These are phyloP conservation scores for Xylaria acuta DNA, from an alignment of 495 filamentous ascomycete species.

Conservation along the genomic window DNA sequence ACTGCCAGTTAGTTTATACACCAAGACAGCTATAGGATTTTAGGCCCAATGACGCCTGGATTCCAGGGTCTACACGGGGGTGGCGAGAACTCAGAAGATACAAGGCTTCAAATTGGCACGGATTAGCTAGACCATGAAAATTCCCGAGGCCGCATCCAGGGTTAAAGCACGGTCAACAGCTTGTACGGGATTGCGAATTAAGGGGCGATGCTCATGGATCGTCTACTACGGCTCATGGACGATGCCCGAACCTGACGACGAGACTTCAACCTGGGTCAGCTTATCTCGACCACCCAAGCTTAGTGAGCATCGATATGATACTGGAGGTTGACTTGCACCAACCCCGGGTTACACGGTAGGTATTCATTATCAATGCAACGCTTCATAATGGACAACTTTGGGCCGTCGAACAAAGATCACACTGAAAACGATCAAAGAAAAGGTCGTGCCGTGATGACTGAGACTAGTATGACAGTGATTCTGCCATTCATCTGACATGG, in stretches of 20 bases:
- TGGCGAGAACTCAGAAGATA: slow-evolving; percentile 53
- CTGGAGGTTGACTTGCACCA: not conserved
- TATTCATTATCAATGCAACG: not conserved
- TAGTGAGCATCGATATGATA: slow-evolving; percentile 2
- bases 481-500: not conserved
- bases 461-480: not conserved
- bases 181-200: not conserved
- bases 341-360: not conserved
- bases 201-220: not conserved
- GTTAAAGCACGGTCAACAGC: slow-evolving; percentile 20
- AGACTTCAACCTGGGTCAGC: not conserved
- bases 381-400: not conserved
- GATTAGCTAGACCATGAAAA: slow-evolving; percentile 23
- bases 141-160: slow-evolving; percentile 19
- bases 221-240: not conserved
- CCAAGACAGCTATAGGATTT: slow-evolving; percentile 34
- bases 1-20: not conserved
- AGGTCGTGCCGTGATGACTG: not conserved
- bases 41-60: slow-evolving; percentile 45
- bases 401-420: not conserved
- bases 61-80: slow-evolving; percentile 55
- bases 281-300: not conserved
- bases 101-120: slow-evolving; percentile 43
- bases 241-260: not conserved
- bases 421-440: not conserved